Conservation (phyloP, 108 stramenopile genomes). For the Nitzschia sp. region DNA sequence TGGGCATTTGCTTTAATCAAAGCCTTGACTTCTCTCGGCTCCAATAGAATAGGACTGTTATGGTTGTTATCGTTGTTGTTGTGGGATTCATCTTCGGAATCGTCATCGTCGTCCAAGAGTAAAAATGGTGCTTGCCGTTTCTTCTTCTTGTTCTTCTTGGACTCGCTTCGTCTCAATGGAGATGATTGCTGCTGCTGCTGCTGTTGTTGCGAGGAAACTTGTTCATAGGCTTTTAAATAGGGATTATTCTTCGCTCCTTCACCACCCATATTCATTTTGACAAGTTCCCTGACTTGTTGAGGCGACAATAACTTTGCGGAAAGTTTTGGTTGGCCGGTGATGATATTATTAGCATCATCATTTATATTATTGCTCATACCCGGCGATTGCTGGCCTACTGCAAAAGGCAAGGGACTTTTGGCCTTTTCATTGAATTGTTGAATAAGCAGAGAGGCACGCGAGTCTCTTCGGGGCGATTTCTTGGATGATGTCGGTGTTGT, state of each 20-base stretch:
- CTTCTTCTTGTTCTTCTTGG: not conserved
- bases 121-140: not conserved
- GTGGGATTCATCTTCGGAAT: not conserved
- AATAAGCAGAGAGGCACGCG: too few relatives aligned
- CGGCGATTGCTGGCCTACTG: too few relatives aligned
- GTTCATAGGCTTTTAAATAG: not conserved
- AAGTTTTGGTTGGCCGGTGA: not conserved
- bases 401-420: too few relatives aligned
- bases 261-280: not conserved
- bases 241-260: too few relatives aligned
- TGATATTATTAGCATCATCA: not conserved
- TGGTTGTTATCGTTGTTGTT: too few relatives aligned
- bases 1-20: not conserved
- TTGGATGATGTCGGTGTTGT: too few relatives aligned
- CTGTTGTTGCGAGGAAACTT: not conserved
- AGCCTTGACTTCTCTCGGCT: slow-evolving; percentile 1
- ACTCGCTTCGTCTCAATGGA: too few relatives aligned
- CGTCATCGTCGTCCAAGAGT: not conserved
- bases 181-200: too few relatives aligned
- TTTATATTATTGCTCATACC: not conserved
- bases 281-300: not conserved
- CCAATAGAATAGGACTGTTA: too few relatives aligned
- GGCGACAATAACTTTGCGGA: not conserved
- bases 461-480: too few relatives aligned
- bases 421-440: not conserved